These are phyloP conservation scores for Actinomucor elegans DNA, from an alignment of 371 early-diverging fungal genomes.

Conservation along the genomic window DNA sequence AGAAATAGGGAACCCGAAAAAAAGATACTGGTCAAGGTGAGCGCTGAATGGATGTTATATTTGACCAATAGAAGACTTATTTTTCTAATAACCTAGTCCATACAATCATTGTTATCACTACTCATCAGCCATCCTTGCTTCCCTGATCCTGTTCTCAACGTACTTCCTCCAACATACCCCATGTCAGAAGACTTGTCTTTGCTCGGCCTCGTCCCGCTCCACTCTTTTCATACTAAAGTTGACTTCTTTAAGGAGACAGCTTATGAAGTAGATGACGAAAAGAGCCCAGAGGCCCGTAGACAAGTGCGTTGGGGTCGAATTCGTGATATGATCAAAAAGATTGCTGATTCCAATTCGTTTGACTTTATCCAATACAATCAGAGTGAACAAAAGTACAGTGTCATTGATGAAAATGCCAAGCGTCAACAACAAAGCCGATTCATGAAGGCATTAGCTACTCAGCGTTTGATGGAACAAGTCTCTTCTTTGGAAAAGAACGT, in stretches of 20 bases:
- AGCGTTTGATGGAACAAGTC: constrained; percentile 66
- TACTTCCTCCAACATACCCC: constrained; percentile 40
- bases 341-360: constrained; percentile 44
- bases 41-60: no score
- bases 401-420: constrained; percentile 62
- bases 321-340: constrained; percentile 33
- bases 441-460: constrained; percentile 65
- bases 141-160: constrained; percentile 39
- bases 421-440: constrained; percentile 55
- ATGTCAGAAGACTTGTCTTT: constrained; percentile 41
- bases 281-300: constrained; percentile 26
- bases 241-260: constrained; percentile 44
- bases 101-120: constrained; percentile 36
- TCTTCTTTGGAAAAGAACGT: constrained; percentile 57
- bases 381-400: constrained; percentile 48
- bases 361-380: constrained; percentile 54
- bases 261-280: constrained; percentile 21
- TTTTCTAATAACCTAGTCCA: no score
- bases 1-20: constrained; percentile 24
- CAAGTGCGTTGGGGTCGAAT: constrained; percentile 51
- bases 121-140: constrained; percentile 38
- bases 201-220: constrained; percentile 34
- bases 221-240: constrained; percentile 32
- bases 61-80: no score
- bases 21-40: constrained; percentile 27